Conservation (phyloP, 2,329 filamentous ascomycete genomes). For the Chaetomiaceae sp. region DNA sequence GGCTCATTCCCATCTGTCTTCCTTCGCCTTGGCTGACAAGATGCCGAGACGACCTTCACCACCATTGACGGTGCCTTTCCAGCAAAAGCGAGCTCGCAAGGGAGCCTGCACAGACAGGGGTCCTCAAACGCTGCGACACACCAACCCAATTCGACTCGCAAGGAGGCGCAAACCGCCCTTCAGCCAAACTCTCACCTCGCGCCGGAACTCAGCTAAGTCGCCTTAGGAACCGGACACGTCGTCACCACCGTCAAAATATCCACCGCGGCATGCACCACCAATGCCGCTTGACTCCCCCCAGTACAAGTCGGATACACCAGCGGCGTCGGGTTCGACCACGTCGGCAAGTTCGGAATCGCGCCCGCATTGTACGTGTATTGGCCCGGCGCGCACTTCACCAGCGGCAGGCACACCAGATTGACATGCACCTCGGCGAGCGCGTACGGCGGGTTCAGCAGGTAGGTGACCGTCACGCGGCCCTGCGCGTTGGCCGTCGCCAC, state of each 20-base stretch:
- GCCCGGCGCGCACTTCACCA: slow-evolving; percentile 21
- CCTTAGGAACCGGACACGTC: background rate
- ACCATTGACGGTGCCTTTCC: no score
- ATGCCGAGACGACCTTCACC: no score
- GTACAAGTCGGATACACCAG: slow-evolving; percentile 13
- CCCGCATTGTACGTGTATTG: slow-evolving; percentile 10
- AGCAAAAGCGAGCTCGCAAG: no score
- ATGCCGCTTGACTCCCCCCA: slow-evolving; percentile 1
- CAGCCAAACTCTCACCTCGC: no score
- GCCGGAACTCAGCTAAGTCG: no score
- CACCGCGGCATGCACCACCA: slow-evolving; percentile 16
- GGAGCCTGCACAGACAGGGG: no score
- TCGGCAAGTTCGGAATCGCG: background rate
- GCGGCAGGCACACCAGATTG: slow-evolving; percentile 19
- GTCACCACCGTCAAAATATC: background rate
- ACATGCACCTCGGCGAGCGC: slow-evolving; percentile 15
- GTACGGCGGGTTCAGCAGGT: slow-evolving; percentile 11
- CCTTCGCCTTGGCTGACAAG: no score
- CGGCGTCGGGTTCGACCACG: background rate
- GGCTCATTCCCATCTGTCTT: no score
- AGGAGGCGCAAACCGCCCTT: no score
- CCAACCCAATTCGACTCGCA: no score
- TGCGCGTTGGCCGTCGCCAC: slow-evolving; percentile 9
- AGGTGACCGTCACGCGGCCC: slow-evolving; percentile 19
- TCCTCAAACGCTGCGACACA: no score